Conservation (phyloP, 2,329 filamentous ascomycete genomes). For the Dendrostoma leiphaemia region DNA sequence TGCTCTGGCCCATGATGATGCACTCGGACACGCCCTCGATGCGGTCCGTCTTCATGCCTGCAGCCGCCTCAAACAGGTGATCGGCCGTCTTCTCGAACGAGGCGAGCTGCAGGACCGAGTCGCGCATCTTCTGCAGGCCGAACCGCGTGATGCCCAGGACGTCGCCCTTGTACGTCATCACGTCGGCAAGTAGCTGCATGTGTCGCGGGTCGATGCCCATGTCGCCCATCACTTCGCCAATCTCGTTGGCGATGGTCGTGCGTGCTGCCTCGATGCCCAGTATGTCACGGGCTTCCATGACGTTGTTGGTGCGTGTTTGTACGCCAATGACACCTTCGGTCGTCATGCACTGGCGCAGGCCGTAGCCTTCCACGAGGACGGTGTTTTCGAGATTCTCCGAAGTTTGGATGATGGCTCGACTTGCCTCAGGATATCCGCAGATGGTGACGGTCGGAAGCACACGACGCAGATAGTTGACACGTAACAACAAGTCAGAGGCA, state of each 20-base stretch:
- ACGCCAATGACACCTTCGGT: conserved; percentile 86
- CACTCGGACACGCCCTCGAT: conserved; percentile 95
- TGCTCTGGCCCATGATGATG: conserved; percentile 97
- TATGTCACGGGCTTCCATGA: conserved; percentile 85
- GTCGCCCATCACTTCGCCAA: conserved; percentile 81
- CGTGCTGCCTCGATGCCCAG: conserved; percentile 95
- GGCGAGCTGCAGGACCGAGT: conserved; percentile 88
- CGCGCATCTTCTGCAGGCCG: conserved; percentile 93
- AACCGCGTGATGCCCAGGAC: conserved; percentile 96
- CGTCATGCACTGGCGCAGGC: conserved; percentile 83
- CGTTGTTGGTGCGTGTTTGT: conserved; percentile 73
- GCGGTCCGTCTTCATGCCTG: conserved; percentile 84
- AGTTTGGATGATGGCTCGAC: conserved; percentile 85
- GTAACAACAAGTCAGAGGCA: conserved; percentile 65
- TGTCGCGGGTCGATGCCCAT: conserved; percentile 98
- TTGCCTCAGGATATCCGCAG: conserved; percentile 82
- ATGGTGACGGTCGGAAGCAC: conserved; percentile 80
- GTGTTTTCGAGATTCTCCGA: conserved; percentile 66
- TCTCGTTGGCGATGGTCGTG: conserved; percentile 84
- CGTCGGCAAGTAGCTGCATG: conserved; percentile 95
- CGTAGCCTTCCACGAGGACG: conserved; percentile 93
- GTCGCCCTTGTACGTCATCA: conserved; percentile 99
- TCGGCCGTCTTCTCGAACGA: conserved; percentile 98
- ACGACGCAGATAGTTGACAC: conserved; percentile 83
- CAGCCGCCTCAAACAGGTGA: conserved; percentile 92